Conservation (phyloP, 2,329 filamentous ascomycete species). For the Dothideomycetidae sp. region DNA sequence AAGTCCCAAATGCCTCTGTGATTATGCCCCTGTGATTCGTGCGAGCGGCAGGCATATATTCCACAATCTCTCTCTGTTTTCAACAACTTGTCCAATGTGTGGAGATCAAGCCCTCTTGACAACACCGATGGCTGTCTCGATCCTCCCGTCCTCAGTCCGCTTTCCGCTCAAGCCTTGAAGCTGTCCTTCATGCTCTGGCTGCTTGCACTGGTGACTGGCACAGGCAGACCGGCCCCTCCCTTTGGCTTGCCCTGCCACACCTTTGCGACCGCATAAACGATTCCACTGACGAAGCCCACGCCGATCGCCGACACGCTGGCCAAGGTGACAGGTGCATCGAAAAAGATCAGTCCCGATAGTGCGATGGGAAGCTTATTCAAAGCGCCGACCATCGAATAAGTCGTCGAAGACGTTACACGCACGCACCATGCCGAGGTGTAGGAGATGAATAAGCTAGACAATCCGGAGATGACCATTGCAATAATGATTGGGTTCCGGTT, state of each 20-base stretch:
- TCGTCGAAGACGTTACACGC: constrained; percentile 90
- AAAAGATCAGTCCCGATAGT: constrained; percentile 83
- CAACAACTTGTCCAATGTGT: too few relatives aligned
- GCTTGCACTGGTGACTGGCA: constrained; percentile 58
- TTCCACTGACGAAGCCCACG: constrained; percentile 79
- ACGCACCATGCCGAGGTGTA: constrained; percentile 99
- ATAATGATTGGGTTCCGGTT: constrained; percentile 64
- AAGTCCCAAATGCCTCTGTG: too few relatives aligned
- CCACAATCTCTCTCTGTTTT: too few relatives aligned
- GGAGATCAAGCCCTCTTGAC: too few relatives aligned
- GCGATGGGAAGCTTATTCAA: constrained; percentile 97
- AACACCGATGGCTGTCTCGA: too few relatives aligned
- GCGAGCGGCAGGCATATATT: too few relatives aligned
- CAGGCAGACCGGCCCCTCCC: constrained; percentile 46
- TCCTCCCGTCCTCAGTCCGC: too few relatives aligned
- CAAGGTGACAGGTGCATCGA: constrained; percentile 82
- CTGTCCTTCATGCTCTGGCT: constrained; percentile 81
- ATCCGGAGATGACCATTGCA: constrained; percentile 86
- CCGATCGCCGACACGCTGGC: constrained; percentile 84
- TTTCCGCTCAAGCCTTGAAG: constrained; percentile 46
- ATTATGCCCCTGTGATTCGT: too few relatives aligned
- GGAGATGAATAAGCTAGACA: constrained; percentile 95
- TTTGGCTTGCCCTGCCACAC: constrained; percentile 58
- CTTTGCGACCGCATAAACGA: constrained; percentile 82
- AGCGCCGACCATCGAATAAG: constrained; percentile 96